Evolutionary conservation across 768 basidiomycete genomes (phyloP), one percentile per base, ranked within the genome.

Genomic region (Boletus tomentosulus): DNA sequence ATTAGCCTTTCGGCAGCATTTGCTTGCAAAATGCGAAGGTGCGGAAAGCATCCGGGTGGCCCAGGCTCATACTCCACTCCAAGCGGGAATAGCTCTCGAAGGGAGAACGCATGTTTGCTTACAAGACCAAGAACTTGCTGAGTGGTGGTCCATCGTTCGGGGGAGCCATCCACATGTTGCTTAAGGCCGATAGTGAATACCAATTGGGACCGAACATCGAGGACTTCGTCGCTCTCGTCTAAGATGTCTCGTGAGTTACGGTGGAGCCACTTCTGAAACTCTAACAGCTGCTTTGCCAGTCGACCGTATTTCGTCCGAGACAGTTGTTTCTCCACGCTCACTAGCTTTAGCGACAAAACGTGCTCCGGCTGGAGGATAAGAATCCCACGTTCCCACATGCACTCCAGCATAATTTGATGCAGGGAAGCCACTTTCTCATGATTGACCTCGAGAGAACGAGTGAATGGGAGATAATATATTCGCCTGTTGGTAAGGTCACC

Each of bases 311-410:
- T 6, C 7, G 7, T n/a, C 15, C 12, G 43, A 15, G 33, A 28
- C 10, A 72, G 51, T 28, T 66, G 63, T 31, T 58, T 65, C 51
- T 83, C 75, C 24, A 81, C 63, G 3, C 69, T 71, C 71, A 77
- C 74, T 16, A 83, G 67, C 57, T 73, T 71, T 54, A 78, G 76
- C 0, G 82, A 83, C 3, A 83, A 68, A 12, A 80, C 66, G 28
- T 83, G 78, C 44, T 83, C 81, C 0, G 81, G 82, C 45, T 83
- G 82, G 11, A 69, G 54, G 0, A 83, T 66, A 12, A 81, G 60
- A n/a, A 83, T 59, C 0, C 81, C 81, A 8, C 69, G 62, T 19
- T 62, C 62, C 0, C 48, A 48, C 56, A 65, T 67, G 50, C 82
- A 83, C 41, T 71, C 68, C 25, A 63, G 51, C 56, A 75, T 71